These are phyloP conservation scores for Fusarium hainanense DNA, from an alignment of 2,329 filamentous ascomycete genomes.

Conservation along the genomic window DNA sequence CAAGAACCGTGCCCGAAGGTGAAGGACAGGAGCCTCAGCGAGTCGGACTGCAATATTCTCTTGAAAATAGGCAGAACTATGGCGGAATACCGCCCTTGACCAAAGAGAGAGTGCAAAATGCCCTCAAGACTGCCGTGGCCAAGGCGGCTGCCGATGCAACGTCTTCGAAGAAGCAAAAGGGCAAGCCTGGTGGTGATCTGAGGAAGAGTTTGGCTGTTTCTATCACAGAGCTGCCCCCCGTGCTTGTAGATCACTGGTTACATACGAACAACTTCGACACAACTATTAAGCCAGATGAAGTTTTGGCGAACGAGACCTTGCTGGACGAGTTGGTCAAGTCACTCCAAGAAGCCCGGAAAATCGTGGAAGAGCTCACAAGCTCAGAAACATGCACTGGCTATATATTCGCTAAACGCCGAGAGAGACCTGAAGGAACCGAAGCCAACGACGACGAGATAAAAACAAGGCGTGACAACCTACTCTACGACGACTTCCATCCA, in stretches of 20 bases:
- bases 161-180: constrained; percentile 73
- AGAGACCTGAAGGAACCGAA: constrained; percentile 38
- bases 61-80: constrained; percentile 88
- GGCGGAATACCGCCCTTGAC: constrained; percentile 79
- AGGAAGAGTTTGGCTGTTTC: constrained; percentile 83
- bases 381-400: constrained; percentile 79
- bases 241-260: constrained; percentile 88
- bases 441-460: constrained; percentile 50
- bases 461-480: constrained; percentile 60
- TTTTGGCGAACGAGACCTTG: constrained; percentile 73
- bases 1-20: constrained; percentile 82
- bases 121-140: constrained; percentile 73
- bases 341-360: constrained; percentile 75
- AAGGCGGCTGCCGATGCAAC: constrained; percentile 62
- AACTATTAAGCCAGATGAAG: constrained; percentile 71
- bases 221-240: constrained; percentile 88
- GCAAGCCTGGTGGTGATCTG: constrained; percentile 78
- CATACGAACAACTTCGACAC: constrained; percentile 76
- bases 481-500: constrained; percentile 96
- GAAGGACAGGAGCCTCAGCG: constrained; percentile 86
- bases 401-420: constrained; percentile 79
- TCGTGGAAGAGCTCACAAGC: constrained; percentile 76
- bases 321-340: constrained; percentile 75
- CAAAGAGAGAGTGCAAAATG: constrained; percentile 74
- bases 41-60: constrained; percentile 79